These are phyloP conservation scores for Claviceps sp. DNA, from an alignment of 2,329 filamentous ascomycete species.

Conservation along the genomic window DNA sequence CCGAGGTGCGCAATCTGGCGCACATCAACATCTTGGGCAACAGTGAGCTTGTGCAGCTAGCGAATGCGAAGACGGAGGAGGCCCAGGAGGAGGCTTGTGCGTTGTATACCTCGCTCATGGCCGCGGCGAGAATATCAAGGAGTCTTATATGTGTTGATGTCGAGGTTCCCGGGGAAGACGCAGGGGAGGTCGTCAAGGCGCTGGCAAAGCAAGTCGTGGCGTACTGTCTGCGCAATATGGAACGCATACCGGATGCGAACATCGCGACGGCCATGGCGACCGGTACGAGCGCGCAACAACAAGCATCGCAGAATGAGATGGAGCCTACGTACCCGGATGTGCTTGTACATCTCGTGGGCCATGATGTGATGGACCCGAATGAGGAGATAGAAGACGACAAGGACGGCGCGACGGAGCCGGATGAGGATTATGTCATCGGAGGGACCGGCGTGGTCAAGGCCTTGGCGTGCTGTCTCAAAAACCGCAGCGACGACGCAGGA, in stretches of 20 bases:
- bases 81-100: slow-evolving; percentile 88
- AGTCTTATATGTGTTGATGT: slow-evolving; percentile 84
- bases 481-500: slow-evolving; percentile 51
- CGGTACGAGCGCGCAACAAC: no score
- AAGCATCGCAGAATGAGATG: slow-evolving; percentile 7
- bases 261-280: slow-evolving; percentile 26
- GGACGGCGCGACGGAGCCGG: slow-evolving; percentile 49
- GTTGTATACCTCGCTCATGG: slow-evolving; percentile 80
- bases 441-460: slow-evolving; percentile 93
- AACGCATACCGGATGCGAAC: slow-evolving; percentile 57
- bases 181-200: slow-evolving; percentile 84
- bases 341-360: slow-evolving; percentile 73
- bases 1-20: slow-evolving; percentile 67
- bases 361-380: slow-evolving; percentile 33
- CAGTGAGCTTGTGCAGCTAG: slow-evolving; percentile 53
- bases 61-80: slow-evolving; percentile 63
- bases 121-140: slow-evolving; percentile 70
- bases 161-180: slow-evolving; percentile 67
- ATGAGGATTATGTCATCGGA: slow-evolving; percentile 91
- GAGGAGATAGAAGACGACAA: slow-evolving; percentile 2
- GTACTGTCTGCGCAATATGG: slow-evolving; percentile 86
- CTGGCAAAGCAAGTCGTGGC: slow-evolving; percentile 90
- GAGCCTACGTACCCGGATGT: slow-evolving; percentile 54
- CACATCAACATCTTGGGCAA: slow-evolving; percentile 86
- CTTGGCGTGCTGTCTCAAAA: slow-evolving; percentile 77